Evolutionary conservation across 1,284 basidiomycete species (phyloP), one percentile per base, ranked within the genome.

Genomic region (Fomitiporia mediterranea): DNA sequence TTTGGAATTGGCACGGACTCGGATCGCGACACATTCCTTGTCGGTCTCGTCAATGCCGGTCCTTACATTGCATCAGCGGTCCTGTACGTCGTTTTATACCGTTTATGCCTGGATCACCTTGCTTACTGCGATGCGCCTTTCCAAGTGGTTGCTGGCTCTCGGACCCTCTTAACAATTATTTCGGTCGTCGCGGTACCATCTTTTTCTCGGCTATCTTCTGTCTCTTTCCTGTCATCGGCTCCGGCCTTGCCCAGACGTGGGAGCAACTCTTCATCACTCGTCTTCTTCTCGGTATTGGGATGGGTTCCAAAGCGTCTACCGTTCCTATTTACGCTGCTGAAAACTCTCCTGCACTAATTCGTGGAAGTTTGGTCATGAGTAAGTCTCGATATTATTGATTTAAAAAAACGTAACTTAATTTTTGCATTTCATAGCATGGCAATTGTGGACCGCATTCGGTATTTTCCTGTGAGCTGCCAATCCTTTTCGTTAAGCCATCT

Each of bases 31-130:
- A 66, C 70, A 42, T 79, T 76, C 74, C 59, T 79, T 9, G 70
- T 77, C 35, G 80, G 79, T 34, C 55, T 76, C 25, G 70, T 81
- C 63, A 78, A 78, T 59, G 64, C 72, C 9, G 74, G 72, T 0
- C 75, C 76, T 4, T 80, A 79, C 67, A 65, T 87, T 61, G 76
- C 51, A 76, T 88, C 53, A 76, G 84, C 39, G 81, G 86, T 61
- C 79, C 84, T 44, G 86, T 86, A 13, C 79, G 80, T 8, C 81
- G 89, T 56, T 88, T 87, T 67, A 71, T 86, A 68, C 80, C 81
- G 47, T 6, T 34, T 34, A 34, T 34, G 7, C 13, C 32, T 34
- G 13, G 7, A 34, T 6, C 4, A 11, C 58, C 34, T 55, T 53
- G 15, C 52, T 50, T 34, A 42, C 43, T 65, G 67, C 66, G 38